phyloP scores from a whole-genome alignment of 352 stramenopile genomes.

The Pythium oligandrum region DNA sequence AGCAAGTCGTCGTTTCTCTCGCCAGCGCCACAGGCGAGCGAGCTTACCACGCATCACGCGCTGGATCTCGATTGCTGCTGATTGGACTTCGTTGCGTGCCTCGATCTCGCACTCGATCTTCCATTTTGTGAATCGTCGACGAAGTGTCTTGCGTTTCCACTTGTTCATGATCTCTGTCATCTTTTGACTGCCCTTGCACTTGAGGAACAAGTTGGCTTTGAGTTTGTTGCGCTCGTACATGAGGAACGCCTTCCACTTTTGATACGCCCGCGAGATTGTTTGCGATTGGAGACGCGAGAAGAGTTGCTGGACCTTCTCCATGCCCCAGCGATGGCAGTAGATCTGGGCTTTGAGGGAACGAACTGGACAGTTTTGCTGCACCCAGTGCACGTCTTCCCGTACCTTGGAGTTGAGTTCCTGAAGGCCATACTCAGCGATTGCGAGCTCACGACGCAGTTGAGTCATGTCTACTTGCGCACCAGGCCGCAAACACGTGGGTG shows the following conservation, averaged over 20 bases:
- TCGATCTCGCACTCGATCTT: slow-evolving; percentile 40
- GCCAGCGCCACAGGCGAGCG: slow-evolving; percentile 21
- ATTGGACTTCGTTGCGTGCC: slow-evolving; percentile 50
- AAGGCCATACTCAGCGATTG: slow-evolving; percentile 71
- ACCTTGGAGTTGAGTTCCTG: slow-evolving; percentile 70
- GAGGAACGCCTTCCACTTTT: slow-evolving; percentile 65
- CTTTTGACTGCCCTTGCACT: slow-evolving; percentile 77
- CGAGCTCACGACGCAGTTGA: slow-evolving; percentile 66
- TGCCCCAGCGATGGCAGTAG: slow-evolving; percentile 81
- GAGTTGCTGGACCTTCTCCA: slow-evolving; percentile 81
- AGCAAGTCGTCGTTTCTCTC: slow-evolving; percentile 23
- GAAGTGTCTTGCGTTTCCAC: slow-evolving; percentile 49
- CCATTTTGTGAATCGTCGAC: slow-evolving; percentile 46
- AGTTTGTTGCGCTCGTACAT: slow-evolving; percentile 74
- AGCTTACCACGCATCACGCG: slow-evolving; percentile 47
- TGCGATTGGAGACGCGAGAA: slow-evolving; percentile 63
- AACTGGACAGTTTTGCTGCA: slow-evolving; percentile 81
- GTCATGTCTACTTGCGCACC: slow-evolving; percentile 44
- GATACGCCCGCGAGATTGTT: slow-evolving; percentile 56
- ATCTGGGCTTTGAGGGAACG: slow-evolving; percentile 75
- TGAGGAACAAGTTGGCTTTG: slow-evolving; percentile 75
- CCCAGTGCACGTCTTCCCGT: slow-evolving; percentile 80
- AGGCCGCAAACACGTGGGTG: slow-evolving; percentile 51
- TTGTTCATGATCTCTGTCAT: slow-evolving; percentile 60
- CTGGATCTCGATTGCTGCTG: slow-evolving; percentile 70